Evolutionary conservation across 2,329 filamentous ascomycete species (phyloP), one percentile per base, ranked within the genome.

Genomic region (Pseudogymnoascus sp.): DNA sequence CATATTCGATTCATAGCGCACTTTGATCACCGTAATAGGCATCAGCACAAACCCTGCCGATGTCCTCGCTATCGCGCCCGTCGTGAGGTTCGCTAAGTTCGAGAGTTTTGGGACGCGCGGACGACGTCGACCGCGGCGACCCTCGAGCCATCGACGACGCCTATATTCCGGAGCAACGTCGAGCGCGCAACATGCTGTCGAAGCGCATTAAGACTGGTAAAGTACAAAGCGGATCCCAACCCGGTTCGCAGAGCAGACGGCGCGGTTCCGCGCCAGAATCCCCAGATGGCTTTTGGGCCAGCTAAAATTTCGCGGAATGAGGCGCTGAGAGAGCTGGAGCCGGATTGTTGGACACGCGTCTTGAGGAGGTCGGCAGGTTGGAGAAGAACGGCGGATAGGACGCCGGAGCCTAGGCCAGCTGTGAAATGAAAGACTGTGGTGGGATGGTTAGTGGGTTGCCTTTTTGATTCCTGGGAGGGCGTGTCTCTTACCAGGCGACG

Each of bases 331-430:
- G 91, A 86, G 67, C 84, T 83, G 45, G 84, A 82, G 59, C 86
- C 86, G 35, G 90, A 91, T 75, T 97, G 95, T 74, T 99, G 95
- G 41, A 97, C 88, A 55, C 95, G 88, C 31, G 95, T 99, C 77
- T 99, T 99, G 73, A 99, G 86, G 3, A 99, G 87, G 77, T 99
- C 95, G 71, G 95, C 89, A 25, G 95, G 95, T 76, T 99, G 95
- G 14, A 99, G 84, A 62, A 97, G 86, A 64, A 96, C 87, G 62
- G 95, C 93, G 61, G 92, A 95, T 67, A 91, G 84, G 60, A 96
- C 83, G 70, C 95, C 95, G 6, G 93, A 97, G 71, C 86, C 85
- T 62, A 97, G 84, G 66, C 95, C 95, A 66, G 93, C 93, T 68
- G 88, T 77, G 75, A 97, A 96, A 78, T 97, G 95, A 74, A 91